These are phyloP conservation scores for Tolypocladium inflatum DNA, from an alignment of 2,329 filamentous ascomycete genomes.

Conservation along the genomic window DNA sequence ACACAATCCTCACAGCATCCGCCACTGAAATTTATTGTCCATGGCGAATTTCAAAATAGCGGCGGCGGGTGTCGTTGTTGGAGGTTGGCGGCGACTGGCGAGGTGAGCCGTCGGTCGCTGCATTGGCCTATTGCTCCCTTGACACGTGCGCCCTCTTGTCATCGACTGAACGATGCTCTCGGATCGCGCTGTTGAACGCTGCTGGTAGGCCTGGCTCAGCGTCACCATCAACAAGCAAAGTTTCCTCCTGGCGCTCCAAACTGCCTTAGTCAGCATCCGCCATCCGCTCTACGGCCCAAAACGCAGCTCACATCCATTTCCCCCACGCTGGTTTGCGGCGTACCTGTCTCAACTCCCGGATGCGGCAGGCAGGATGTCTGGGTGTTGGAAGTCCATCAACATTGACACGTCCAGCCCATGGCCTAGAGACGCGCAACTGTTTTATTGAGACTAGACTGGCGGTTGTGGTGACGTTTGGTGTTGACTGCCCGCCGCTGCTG, in stretches of 20 bases:
- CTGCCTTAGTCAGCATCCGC: not conserved
- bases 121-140: not conserved
- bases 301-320: not conserved
- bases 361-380: not conserved
- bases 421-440: not conserved
- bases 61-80: not conserved
- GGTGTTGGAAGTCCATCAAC: not conserved
- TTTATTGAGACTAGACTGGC: not conserved
- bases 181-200: not conserved
- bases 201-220: not conserved
- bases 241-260: not conserved
- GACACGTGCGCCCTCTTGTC: not conserved
- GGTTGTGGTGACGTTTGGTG: not conserved
- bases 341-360: not conserved
- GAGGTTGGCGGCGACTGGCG: not conserved
- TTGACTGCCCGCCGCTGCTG: not conserved
- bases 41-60: slow-evolving; percentile 5
- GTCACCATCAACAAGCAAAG: not conserved
- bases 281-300: not conserved
- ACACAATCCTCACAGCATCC: slow-evolving; percentile 24
- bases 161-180: not conserved
- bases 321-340: not conserved
- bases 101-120: not conserved
- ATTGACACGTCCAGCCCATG: not conserved
- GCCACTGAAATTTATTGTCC: slow-evolving; percentile 5